phyloP scores from a whole-genome alignment of 306 rosid species.

The Nissolia schottii region DNA sequence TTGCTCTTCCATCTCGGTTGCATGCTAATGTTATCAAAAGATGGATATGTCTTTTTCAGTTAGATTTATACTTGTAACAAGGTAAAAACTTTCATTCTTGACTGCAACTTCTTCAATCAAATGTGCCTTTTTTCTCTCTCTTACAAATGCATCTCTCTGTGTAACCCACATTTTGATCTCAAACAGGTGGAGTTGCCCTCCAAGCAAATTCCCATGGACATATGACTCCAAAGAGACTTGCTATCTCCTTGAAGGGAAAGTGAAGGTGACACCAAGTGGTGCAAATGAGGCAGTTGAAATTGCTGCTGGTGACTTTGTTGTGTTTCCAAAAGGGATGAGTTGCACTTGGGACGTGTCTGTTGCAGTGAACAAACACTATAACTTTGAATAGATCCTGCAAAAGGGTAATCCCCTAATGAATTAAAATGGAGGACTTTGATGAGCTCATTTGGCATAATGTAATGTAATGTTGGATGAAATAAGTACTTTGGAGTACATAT shows the following conservation, averaged over 20 bases:
- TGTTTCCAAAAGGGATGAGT: slow-evolving; percentile 89
- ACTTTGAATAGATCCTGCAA: slow-evolving; percentile 40
- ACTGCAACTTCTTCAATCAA: too few relatives aligned
- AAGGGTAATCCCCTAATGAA: too few relatives aligned
- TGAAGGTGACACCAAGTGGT: slow-evolving; percentile 78
- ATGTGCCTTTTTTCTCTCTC: not conserved
- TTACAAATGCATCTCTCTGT: not conserved
- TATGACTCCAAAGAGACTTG: slow-evolving; percentile 77
- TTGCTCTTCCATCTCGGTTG: too few relatives aligned
- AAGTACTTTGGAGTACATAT: too few relatives aligned
- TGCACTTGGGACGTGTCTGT: slow-evolving; percentile 96
- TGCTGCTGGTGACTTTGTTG: slow-evolving; percentile 93
- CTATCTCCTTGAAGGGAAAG: slow-evolving; percentile 77
- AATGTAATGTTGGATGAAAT: too few relatives aligned
- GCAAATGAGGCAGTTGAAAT: slow-evolving; percentile 73
- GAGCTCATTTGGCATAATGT: too few relatives aligned
- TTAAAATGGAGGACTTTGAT: too few relatives aligned
- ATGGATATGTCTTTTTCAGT: too few relatives aligned
- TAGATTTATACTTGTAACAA: too few relatives aligned
- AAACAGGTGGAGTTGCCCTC: slow-evolving; percentile 86
- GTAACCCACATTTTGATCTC: slow-evolving; percentile 4
- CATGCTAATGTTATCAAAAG: too few relatives aligned
- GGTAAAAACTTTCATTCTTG: too few relatives aligned
- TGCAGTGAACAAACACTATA: slow-evolving; percentile 83
- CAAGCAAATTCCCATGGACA: slow-evolving; percentile 97